Base-by-base conservation (phyloP, 441 rosid species). In the Erodium texanum region DNA sequence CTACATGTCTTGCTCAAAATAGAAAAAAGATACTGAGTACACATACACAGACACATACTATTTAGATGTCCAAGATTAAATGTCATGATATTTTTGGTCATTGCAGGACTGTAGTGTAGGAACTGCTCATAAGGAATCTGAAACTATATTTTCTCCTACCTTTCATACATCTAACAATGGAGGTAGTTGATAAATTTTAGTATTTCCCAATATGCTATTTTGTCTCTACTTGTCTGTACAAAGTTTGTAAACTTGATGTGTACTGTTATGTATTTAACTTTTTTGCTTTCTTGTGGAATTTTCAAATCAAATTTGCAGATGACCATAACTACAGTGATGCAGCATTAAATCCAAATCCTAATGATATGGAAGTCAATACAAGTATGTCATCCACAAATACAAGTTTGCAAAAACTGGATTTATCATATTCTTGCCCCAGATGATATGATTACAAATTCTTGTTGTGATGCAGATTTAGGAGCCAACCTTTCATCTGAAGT, bases 401-500 rank as follows among this genome's bases (percentile, higher is more conserved):
- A 9, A 72, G 67, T 69, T 63, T 66, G 0, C 56, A 29, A 62
- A 62, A 68, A 63, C 74, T 79, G 66, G 62, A 38, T 75, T 71
- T 79, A 78, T 67, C 72, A 76, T 70, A 66, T 78, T 80, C 81
- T 82, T 81, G 69, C 71, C 69, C 70, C 71, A 22, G 85, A 76
- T 75, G 20, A 52, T n/a, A 18, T 65, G 66, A 73, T 6, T 34
- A 3, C 9, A 23, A 72, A 70, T 78, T 70, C 81, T 71, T 66
- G 75, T 65, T 68, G 72, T 75, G 77, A 75, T 77, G 79, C 71
- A 79, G 93, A 83, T 80, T 70, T 83, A 52, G 92, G 83, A 52
- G 78, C 71, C 45, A 71, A 63, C 67, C 89, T 89, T 62, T 83
- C 93, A 58, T 81, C 90, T 70, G 90, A 87, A 76, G 97, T 89